Percentiles rank a stretch among this genome's conserved stretches.
Conservation (phyloP, 2,329 filamentous ascomycete genomes). For the Davidsoniella eucalypti region DNA sequence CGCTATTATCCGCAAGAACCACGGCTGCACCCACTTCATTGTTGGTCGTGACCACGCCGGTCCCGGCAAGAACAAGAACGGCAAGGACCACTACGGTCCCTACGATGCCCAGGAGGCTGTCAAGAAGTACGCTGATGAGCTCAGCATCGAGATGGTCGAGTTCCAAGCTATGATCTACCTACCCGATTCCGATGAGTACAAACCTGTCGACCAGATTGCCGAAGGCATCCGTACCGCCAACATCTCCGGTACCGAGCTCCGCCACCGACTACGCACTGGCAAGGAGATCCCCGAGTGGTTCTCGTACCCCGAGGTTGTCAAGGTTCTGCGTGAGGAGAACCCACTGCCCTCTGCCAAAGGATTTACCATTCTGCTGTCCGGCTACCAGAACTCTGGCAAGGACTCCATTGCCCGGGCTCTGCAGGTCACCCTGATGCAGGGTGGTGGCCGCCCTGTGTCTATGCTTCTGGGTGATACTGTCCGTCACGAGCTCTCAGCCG, state of each 20-base stretch:
- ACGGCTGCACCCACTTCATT: constrained; percentile 97
- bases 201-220: constrained; percentile 76
- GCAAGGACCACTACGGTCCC: constrained; percentile 91
- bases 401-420: constrained; percentile 89
- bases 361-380: constrained; percentile 96
- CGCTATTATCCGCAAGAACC: constrained; percentile 99
- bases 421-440: constrained; percentile 95
- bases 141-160: constrained; percentile 95
- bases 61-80: constrained; percentile 94
- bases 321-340: constrained; percentile 90
- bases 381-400: constrained; percentile 93
- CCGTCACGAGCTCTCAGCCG: constrained; percentile 77
- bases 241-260: constrained; percentile 81
- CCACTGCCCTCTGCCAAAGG: constrained; percentile 81
- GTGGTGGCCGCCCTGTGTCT: constrained; percentile 85
- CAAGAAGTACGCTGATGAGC: constrained; percentile 89
- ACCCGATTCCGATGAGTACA: constrained; percentile 92
- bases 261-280: constrained; percentile 75
- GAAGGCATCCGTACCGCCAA: constrained; percentile 71
- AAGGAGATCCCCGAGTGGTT: constrained; percentile 98
- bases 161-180: constrained; percentile 99
- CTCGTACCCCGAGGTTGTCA: constrained; percentile 97
- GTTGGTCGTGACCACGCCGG: constrained; percentile 96
- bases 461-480: constrained; percentile 93
- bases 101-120: constrained; percentile 95